Conservation (phyloP, 2,329 filamentous ascomycete species). For the Penicillium hordei region DNA sequence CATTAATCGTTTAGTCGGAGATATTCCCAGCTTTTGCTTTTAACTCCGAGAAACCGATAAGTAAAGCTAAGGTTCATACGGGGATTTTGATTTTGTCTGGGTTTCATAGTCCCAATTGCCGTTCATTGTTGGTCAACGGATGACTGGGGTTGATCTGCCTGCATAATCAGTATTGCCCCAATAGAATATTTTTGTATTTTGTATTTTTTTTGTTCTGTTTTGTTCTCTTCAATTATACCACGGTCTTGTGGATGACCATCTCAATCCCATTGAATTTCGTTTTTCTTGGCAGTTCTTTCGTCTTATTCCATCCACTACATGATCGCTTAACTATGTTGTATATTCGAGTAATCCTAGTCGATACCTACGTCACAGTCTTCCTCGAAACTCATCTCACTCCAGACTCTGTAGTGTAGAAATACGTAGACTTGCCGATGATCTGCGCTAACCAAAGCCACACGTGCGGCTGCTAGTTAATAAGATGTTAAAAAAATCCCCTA, state of each 20-base stretch:
- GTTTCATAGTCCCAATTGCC: not conserved
- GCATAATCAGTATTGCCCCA: not conserved
- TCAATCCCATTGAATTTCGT: not conserved
- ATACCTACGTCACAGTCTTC: not conserved
- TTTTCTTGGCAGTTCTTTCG: not conserved
- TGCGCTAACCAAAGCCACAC: not conserved
- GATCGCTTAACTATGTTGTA: not conserved
- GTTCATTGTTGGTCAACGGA: not conserved
- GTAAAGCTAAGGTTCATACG: too few species aligned
- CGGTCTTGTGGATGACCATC: not conserved
- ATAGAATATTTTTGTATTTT: not conserved
- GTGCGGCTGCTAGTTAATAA: not conserved
- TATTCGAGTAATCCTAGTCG: not conserved
- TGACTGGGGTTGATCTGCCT: not conserved
- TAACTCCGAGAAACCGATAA: not conserved
- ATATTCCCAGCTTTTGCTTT: not conserved
- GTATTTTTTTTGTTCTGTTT: not conserved
- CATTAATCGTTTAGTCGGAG: not conserved
- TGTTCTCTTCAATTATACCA: not conserved
- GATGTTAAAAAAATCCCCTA: not conserved
- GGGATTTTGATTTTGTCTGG: not conserved
- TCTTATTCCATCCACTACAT: not conserved
- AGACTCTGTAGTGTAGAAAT: too few species aligned
- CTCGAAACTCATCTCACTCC: not conserved
- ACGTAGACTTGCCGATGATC: not conserved